Conservation (phyloP, 2,329 filamentous ascomycete species). For the Cladobotryum protrusum region DNA sequence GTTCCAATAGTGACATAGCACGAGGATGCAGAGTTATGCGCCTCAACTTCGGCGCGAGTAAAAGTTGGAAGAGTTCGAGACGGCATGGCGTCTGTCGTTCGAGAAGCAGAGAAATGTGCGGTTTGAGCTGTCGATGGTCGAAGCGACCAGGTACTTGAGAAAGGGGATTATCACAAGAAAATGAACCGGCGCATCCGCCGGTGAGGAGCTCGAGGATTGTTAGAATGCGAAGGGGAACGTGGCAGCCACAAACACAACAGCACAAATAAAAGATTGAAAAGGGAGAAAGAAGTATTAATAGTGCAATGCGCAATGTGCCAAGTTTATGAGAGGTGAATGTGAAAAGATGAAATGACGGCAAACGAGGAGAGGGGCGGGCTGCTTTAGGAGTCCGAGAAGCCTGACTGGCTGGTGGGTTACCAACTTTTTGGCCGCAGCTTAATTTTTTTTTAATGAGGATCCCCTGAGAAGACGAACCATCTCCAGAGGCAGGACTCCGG, state of each 20-base stretch:
- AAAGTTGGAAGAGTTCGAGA: conserved; percentile 77
- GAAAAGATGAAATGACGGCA: background rate
- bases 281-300: too few species aligned
- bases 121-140: too few species aligned
- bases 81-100: conserved; percentile 53
- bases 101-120: conserved; percentile 5
- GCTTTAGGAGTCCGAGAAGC: background rate
- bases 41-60: conserved; percentile 70
- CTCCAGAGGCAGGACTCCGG: background rate
- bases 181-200: conserved; percentile 2
- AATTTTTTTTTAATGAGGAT: conserved; percentile 25
- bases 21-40: conserved; percentile 72
- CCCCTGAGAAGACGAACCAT: conserved; percentile 13
- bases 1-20: conserved; percentile 89
- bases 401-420: background rate
- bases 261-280: too few species aligned
- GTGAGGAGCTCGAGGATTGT: background rate
- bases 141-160: background rate
- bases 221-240: too few species aligned
- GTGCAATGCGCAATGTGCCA: too few species aligned
- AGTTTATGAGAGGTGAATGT: background rate
- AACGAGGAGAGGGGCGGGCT: too few species aligned
- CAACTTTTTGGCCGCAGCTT: background rate
- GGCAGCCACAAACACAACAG: too few species aligned
- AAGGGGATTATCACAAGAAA: background rate